Conservation (phyloP, 148 eudicot genomes). For the Pouteria glomerata region DNA sequence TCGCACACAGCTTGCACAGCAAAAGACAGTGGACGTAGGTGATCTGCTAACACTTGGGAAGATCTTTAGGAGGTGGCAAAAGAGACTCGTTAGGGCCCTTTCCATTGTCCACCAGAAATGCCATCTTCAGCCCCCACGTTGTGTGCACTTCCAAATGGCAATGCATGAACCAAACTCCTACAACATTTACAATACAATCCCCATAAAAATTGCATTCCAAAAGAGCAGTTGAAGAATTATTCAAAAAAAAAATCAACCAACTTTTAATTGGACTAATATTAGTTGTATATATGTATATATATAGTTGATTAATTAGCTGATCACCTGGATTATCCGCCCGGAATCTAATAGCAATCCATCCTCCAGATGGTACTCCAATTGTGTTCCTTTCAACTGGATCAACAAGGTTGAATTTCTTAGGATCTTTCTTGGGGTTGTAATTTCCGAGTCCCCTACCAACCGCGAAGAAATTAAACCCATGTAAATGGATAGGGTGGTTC, state of each 20-base stretch:
- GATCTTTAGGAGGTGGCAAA: constrained; percentile 45
- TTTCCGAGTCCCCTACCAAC: constrained; percentile 39
- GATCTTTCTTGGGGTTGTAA: constrained; percentile 31
- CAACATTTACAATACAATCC: neutral
- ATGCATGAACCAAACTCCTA: constrained; percentile 52
- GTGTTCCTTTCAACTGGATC: constrained; percentile 61
- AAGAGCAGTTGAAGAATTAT: too few relatives aligned
- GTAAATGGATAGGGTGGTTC: constrained; percentile 48
- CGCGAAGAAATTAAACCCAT: constrained; percentile 45
- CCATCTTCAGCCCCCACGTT: constrained; percentile 50
- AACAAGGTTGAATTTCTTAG: constrained; percentile 43
- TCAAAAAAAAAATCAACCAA: too few relatives aligned
- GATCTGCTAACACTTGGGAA: constrained; percentile 45
- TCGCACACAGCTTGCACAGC: too few relatives aligned
- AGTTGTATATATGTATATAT: too few relatives aligned
- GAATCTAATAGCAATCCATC: constrained; percentile 51
- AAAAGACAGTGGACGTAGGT: too few relatives aligned
- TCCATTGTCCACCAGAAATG: constrained; percentile 44
- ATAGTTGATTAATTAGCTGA: too few relatives aligned
- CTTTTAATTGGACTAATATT: too few relatives aligned
- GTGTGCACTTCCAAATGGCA: constrained; percentile 48
- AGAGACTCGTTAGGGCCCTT: constrained; percentile 43
- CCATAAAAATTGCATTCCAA: neutral
- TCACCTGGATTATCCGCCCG: constrained; percentile 53
- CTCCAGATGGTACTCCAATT: constrained; percentile 51